Base-by-base conservation (phyloP, 2,329 filamentous ascomycete species). In the Neopestalotiopsis rosae region DNA sequence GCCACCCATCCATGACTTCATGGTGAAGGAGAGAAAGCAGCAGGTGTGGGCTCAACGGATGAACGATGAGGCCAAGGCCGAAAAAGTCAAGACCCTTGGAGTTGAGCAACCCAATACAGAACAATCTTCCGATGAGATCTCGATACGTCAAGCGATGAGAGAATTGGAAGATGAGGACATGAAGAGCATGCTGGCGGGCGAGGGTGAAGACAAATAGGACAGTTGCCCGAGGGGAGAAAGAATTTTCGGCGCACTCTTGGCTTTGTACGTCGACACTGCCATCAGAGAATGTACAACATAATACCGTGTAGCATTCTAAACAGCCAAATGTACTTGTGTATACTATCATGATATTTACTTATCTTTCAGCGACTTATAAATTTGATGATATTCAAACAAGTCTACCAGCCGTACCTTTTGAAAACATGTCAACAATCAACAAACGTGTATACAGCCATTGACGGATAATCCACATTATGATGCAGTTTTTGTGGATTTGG, bases 1-100 rank as follows among this genome's bases (percentile, higher is more conserved):
- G 1, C 69, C 76, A 1, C 83, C 87, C 49, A 77, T 86, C n/a
- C 70, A 70, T 38, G 74, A 74, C 5, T 84, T 82, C 74, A 82
- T 86, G 73, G 67, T 70, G 42, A 74, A 75, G 63, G 74, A 81
- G 72, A 75, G 58, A 30, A 42, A 65, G 56, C 10, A 64, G 63
- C 14, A 17, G 61, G 5, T 67, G 61, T 38, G 57, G 49, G 9
- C 40, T n/a, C 13, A 42, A 28, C 24, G 67, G 7, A 64, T 67
- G 7, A 49, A 24, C 2, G 28, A 13, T 14, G 67, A 69, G 58
- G 34, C 30, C 14, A 52, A 28, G 32, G 52, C n/a, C 24, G 52
- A 52, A 17, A 32, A 56, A n/a, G 56, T 56, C 24, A 14, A 34
- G 59, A 9, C 59, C 12, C 4, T 40, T 30, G 32, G 30, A 30